Evolutionary conservation across 179 eudicot species (phyloP), one percentile per base, ranked within the genome.

Genomic region (Heliamphora pulchella): DNA sequence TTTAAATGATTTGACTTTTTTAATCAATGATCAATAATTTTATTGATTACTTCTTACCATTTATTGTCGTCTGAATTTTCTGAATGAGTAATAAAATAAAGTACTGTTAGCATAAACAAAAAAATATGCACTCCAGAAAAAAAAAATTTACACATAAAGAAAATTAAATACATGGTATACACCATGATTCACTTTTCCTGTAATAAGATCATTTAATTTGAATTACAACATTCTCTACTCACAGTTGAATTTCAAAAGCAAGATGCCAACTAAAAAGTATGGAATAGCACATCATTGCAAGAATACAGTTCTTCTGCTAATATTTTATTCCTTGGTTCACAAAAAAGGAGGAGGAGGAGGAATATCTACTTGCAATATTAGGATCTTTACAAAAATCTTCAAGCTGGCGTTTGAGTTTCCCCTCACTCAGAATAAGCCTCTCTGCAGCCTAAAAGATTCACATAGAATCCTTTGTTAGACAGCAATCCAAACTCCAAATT

Each of bases 331-430:
- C 15, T 41, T 44, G 48, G 58, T 2, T 58, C 53, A 43, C 1
- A 65, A 2, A 13, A 82, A 76, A 59, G 17, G 75, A 73, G 74
- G 48, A 50, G 50, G 66, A 78, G 13, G 74, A 64, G 64, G 82
- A 81, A 14, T 10, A 44, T 86, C 71, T 70, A 94, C 99, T 85
- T 83, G 93, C 82, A 87, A 96, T 84, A 79, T 82, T 79, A 78
- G 94, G 99, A 83, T 96, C 97, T 81, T 85, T 89, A 63, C 88
- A 83, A 81, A 94, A 96, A 75, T 82, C 85, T 80, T 90, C 88
- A 83, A 92, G 91, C 88, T 94, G 91, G 55, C 64, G 65, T 84
- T 88, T 96, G 54, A 96, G 98, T 79, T 88, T 87, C 82, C 98
- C 97, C 48, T 87, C 88, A 84, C 93, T 92, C 72, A 1, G 82